Conservation (phyloP, 495 filamentous ascomycete genomes). For the Clavariopsis aquatica region DNA sequence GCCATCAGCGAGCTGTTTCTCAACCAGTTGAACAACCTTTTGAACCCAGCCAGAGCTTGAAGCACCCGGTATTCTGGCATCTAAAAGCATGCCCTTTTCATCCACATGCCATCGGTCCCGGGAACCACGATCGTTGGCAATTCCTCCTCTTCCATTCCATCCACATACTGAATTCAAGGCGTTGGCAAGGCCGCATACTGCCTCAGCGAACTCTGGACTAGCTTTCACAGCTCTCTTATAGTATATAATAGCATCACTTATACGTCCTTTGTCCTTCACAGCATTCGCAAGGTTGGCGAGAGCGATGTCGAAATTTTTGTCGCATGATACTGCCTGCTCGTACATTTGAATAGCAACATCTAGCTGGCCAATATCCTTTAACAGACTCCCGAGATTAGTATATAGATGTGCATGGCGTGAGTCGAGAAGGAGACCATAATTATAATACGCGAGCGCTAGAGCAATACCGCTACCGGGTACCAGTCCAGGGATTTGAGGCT, state of each 20-base stretch:
- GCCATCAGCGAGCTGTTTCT: constrained; percentile 85
- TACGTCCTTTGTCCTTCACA: constrained; percentile 92
- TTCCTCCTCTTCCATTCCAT: constrained; percentile 88
- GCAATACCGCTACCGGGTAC: constrained; percentile 83
- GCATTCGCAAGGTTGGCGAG: constrained; percentile 97
- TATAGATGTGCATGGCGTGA: constrained; percentile 93
- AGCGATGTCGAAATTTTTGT: constrained; percentile 92
- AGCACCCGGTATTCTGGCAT: constrained; percentile 61
- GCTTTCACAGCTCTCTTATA: constrained; percentile 87
- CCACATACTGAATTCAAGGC: constrained; percentile 96
- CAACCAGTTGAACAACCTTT: constrained; percentile 91
- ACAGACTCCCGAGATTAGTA: constrained; percentile 90
- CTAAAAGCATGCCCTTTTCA: constrained; percentile 78
- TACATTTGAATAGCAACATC: constrained; percentile 95
- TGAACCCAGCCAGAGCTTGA: constrained; percentile 82
- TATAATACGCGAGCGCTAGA: constrained; percentile 89
- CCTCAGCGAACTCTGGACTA: constrained; percentile 95
- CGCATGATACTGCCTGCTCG: constrained; percentile 87
- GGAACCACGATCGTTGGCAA: constrained; percentile 67
- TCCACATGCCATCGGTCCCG: constrained; percentile 95
- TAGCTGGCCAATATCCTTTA: constrained; percentile 96
- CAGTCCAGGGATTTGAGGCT: constrained; percentile 69
- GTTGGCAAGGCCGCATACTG: constrained; percentile 93
- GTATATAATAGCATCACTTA: constrained; percentile 88
- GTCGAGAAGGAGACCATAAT: constrained; percentile 87